Conservation (phyloP, 2,329 filamentous ascomycete species). For the Clarireedia paspali region DNA sequence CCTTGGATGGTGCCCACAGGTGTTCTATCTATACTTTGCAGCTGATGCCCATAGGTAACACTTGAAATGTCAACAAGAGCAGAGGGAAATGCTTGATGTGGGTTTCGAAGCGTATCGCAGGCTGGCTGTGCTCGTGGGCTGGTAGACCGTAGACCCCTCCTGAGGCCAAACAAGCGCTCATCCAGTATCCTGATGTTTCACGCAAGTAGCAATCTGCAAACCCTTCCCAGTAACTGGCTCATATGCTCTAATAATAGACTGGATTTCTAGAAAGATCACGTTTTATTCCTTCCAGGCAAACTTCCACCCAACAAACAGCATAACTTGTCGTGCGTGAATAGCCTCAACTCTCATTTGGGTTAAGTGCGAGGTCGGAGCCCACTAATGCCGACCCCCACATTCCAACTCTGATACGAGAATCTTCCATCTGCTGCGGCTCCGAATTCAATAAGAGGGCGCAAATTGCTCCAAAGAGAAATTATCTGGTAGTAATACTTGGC, state of each 20-base stretch:
- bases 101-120: not conserved
- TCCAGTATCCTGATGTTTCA: not conserved
- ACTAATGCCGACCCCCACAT: slow-evolving; percentile 10
- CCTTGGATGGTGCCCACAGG: not conserved
- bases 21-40: not conserved
- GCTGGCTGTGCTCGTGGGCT: not conserved
- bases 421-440: slow-evolving; percentile 6
- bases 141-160: too few species aligned
- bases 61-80: slow-evolving; percentile 25
- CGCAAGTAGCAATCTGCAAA: too few species aligned
- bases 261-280: not conserved
- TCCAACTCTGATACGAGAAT: slow-evolving; percentile 7
- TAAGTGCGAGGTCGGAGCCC: not conserved
- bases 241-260: not conserved
- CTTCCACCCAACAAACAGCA: not conserved
- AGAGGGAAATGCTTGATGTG: slow-evolving; percentile 12
- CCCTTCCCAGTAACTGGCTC: too few species aligned
- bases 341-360: not conserved
- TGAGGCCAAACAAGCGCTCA: too few species aligned
- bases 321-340: not conserved
- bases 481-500: too few species aligned
- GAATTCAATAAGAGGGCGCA: not conserved
- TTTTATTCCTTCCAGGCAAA: too few species aligned
- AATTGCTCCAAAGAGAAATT: not conserved
- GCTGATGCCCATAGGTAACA: slow-evolving; percentile 21